Conservation (phyloP, 208 protist genomes). For the Acanthamoeba triangularis region DNA sequence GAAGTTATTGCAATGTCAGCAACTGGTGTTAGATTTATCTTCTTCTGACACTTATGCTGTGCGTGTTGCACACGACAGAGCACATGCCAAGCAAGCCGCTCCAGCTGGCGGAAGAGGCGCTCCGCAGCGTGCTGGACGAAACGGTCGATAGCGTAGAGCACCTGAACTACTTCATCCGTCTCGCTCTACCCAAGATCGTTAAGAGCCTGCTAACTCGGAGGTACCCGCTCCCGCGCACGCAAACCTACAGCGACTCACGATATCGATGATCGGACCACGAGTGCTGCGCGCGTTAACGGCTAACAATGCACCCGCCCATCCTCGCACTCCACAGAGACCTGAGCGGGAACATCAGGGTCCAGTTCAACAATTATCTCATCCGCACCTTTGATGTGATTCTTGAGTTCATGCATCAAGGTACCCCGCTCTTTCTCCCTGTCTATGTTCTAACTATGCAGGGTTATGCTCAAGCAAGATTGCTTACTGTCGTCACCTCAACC, state of each 20-base stretch:
- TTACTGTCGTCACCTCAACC: neutral
- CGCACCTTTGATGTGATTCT: conserved; percentile 8
- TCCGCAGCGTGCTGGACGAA: conserved; percentile 1
- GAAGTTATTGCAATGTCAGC: neutral
- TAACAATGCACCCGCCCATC: neutral
- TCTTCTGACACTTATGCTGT: neutral
- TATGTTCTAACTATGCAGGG: neutral
- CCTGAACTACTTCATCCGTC: conserved; percentile 40
- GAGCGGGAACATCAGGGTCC: neutral
- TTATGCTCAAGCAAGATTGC: neutral
- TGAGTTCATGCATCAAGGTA: conserved; percentile 37
- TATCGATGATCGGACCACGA: neutral
- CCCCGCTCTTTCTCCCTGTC: neutral
- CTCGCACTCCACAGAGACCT: neutral
- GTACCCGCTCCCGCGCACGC: neutral
- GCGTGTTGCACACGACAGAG: conserved; percentile 12
- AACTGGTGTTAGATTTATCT: neutral
- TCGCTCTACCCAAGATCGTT: conserved; percentile 67
- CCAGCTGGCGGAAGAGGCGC: conserved; percentile 52
- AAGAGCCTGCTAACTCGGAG: conserved; percentile 39
- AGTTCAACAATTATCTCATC: conserved; percentile 44
- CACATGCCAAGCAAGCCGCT: conserved; percentile 46
- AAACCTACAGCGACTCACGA: too few relatives aligned
- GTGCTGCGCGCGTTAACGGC: neutral
- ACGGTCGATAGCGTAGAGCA: conserved; percentile 43